A percentile compares a stretch with the other conserved stretches of the same genome.
phyloP scores from a whole-genome alignment of 768 basidiomycete species.

The Rhizopogon rudus region DNA sequence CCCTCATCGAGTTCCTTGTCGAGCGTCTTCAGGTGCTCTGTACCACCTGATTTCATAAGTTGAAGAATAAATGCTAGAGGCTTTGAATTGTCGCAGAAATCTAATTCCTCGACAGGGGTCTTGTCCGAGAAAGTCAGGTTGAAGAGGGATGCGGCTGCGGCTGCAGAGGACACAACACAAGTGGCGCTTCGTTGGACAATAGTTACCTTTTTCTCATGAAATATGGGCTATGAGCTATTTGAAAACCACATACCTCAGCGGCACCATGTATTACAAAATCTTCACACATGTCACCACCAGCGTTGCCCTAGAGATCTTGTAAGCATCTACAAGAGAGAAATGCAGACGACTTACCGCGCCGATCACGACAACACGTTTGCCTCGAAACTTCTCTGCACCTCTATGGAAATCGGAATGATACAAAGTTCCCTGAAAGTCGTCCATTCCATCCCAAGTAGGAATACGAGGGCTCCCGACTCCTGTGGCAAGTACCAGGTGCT shows the following conservation, averaged over 20 bases:
- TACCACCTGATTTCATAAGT: neutral
- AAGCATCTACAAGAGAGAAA: neutral
- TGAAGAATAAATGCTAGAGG: neutral
- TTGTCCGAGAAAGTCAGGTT: too few species aligned
- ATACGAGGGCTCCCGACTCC: neutral
- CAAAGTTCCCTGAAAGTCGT: conserved; percentile 44
- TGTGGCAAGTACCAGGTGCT: neutral
- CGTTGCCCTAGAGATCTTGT: neutral
- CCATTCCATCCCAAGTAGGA: conserved; percentile 22
- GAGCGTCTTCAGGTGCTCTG: neutral
- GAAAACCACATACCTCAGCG: neutral
- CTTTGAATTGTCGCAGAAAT: too few species aligned
- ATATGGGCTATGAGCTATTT: neutral
- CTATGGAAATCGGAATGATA: conserved; percentile 47
- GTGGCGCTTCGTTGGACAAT: neutral
- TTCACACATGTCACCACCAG: neutral
- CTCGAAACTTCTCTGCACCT: conserved; percentile 37
- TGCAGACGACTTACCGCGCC: conserved; percentile 22
- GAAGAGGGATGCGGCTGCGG: too few species aligned
- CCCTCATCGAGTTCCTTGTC: neutral
- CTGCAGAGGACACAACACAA: too few species aligned
- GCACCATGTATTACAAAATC: neutral
- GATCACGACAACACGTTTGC: conserved; percentile 58
- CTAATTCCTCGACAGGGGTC: too few species aligned
- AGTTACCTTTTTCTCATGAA: neutral